Conservation (phyloP, 495 filamentous ascomycete species). For the Astrothelium subdiscretum region DNA sequence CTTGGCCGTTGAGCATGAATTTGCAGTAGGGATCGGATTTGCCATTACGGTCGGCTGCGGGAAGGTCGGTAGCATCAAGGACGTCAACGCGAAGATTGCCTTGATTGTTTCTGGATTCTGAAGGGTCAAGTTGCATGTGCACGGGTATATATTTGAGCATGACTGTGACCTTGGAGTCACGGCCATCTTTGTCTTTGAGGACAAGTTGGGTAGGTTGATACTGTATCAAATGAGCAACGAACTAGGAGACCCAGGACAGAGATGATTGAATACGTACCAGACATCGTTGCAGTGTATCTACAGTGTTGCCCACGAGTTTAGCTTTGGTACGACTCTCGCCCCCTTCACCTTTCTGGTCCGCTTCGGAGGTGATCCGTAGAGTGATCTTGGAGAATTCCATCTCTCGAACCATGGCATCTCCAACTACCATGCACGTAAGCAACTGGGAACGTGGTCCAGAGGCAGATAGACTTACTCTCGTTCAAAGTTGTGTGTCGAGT, state of each 20-base stretch:
- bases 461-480: slow-evolving; percentile 47
- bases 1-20: slow-evolving; percentile 75
- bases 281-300: slow-evolving; percentile 75
- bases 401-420: slow-evolving; percentile 92
- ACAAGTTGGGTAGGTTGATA: slow-evolving; percentile 79
- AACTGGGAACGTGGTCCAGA: neutral
- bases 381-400: slow-evolving; percentile 91
- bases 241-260: too few species aligned
- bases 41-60: slow-evolving; percentile 87
- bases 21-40: slow-evolving; percentile 96
- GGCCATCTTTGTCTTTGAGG: slow-evolving; percentile 63
- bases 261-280: slow-evolving; percentile 47
- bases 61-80: slow-evolving; percentile 77
- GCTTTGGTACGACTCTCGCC: slow-evolving; percentile 62
- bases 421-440: slow-evolving; percentile 37
- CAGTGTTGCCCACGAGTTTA: slow-evolving; percentile 71
- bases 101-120: slow-evolving; percentile 97
- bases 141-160: slow-evolving; percentile 89
- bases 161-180: slow-evolving; percentile 70
- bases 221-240: slow-evolving; percentile 27
- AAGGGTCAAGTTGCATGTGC: slow-evolving; percentile 85
- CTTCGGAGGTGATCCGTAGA: slow-evolving; percentile 64
- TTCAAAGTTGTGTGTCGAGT: slow-evolving; percentile 56
- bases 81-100: slow-evolving; percentile 83
- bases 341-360: slow-evolving; percentile 60